Evolutionary conservation across 768 basidiomycete genomes (phyloP), one percentile per base, ranked within the genome.

Genomic region (Mycena leptocephala): DNA sequence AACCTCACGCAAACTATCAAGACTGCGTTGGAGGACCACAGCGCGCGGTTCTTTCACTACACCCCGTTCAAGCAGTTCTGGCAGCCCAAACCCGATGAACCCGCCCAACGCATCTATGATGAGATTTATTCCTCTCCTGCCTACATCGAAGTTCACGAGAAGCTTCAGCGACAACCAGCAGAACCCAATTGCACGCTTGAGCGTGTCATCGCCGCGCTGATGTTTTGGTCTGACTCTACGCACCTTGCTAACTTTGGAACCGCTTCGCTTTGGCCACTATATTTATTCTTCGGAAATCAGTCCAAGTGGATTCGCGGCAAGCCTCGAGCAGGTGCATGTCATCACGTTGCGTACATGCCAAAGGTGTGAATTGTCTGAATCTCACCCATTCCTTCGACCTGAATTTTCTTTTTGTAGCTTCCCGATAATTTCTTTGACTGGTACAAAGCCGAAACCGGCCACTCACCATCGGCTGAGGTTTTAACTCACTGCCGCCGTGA

Each of bases 341-440:
- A 87, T 53, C 87, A 88, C 65, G 11, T 88, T 13, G 86, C 85
- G 0, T 88, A 88, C 77, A 82, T 90, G 69, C 85, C 87, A 0
- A 82, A 81, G 33, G 86, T 87, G 75, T 67, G 80, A 66, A 7
- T n/a, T n/a, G n/a, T n/a, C n/a, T n/a, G n/a, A n/a, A n/a, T n/a
- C n/a, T n/a, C n/a, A n/a, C n/a, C n/a, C n/a, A n/a, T n/a, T n/a
- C n/a, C n/a, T n/a, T n/a, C n/a, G n/a, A n/a, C n/a, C n/a, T n/a
- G n/a, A 43, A 18, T 22, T 33, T n/a, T 41, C 9, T 7, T 2
- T 63, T 22, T 41, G 1, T 32, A 72, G 70, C 48, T 72, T 2
- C 70, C 70, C 3, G 70, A 72, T 33, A 28, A 51, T 24, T 63
- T 72, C 11, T 64, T 59, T 18, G 82, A 83, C 48, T 72, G 70